A percentile compares a stretch with the other conserved stretches of the same genome.
These are phyloP conservation scores for Epichloe scottii DNA, from an alignment of 2,329 filamentous ascomycete species.

Conservation along the genomic window DNA sequence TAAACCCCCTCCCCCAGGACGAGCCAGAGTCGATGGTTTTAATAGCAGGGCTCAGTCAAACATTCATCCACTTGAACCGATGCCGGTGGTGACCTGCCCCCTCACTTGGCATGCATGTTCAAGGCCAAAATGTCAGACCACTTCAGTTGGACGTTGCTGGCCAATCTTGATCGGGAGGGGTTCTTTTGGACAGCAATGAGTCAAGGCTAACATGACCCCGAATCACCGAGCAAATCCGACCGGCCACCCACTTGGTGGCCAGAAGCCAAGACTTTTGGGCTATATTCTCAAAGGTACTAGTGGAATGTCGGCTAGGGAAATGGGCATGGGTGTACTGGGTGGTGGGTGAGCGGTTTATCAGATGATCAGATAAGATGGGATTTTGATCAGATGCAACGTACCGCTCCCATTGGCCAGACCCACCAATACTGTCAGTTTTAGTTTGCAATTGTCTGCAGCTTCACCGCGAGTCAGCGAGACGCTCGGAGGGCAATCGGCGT, in stretches of 20 bases:
- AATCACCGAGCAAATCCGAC: not conserved
- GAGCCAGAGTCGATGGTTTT: not conserved
- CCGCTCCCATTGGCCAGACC: conserved; percentile 10
- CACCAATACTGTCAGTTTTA: not conserved
- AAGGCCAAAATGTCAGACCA: not conserved
- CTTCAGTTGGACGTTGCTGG: not conserved
- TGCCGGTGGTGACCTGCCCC: not conserved
- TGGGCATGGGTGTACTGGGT: too few species aligned
- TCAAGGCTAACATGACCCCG: not conserved
- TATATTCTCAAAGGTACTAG: not conserved
- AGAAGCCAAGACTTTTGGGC: not conserved
- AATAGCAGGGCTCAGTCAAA: not conserved
- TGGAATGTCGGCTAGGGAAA: not conserved
- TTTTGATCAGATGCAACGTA: conserved; percentile 17
- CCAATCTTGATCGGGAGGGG: too few species aligned
- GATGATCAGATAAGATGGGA: conserved; percentile 11
- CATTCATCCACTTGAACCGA: too few species aligned
- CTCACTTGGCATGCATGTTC: not conserved
- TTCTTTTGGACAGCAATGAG: too few species aligned
- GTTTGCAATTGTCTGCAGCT: not conserved
- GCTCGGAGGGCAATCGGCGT: too few species aligned
- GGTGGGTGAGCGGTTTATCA: not conserved
- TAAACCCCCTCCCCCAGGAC: not conserved
- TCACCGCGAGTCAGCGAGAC: not conserved
- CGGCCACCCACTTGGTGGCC: not conserved